phyloP scores from a whole-genome alignment of 2,329 filamentous ascomycete genomes.

The Ramularia collo-cygni region DNA sequence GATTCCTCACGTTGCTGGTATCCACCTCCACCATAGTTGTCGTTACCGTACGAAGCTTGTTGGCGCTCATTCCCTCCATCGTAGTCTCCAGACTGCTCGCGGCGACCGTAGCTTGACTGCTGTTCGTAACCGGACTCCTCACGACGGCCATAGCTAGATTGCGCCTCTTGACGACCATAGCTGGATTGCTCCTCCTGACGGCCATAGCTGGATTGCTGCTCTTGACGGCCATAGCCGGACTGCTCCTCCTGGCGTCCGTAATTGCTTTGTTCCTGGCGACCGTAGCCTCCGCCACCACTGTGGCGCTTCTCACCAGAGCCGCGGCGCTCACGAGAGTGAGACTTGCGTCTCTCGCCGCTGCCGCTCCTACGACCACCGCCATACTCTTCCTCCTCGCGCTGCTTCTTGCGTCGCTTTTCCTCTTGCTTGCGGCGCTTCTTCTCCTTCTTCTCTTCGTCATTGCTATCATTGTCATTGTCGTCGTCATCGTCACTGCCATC shows the following conservation, averaged over 20 bases:
- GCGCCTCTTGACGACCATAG: constrained; percentile 5
- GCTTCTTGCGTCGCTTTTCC: constrained; percentile 26
- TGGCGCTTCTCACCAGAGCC: constrained; percentile 10
- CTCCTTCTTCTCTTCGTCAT: constrained; percentile 37
- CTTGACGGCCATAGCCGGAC: constrained; percentile 4
- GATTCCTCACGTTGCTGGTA: constrained; percentile 9
- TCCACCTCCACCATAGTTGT: constrained; percentile 12
- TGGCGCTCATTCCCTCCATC: constrained; percentile 8
- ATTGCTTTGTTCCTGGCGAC: constrained; percentile 12
- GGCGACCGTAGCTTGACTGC: constrained; percentile 5
- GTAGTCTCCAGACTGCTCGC: constrained; percentile 12
- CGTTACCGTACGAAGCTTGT: constrained; percentile 1
- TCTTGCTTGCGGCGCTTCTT: constrained; percentile 36
- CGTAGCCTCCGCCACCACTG: constrained; percentile 7
- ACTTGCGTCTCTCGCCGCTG: constrained; percentile 3
- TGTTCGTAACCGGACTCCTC: constrained; percentile 9
- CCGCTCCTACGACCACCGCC: constrained; percentile 12
- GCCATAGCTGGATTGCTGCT: constrained; percentile 10
- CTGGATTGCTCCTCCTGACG: constrained; percentile 1
- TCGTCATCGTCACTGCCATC: constrained; percentile 28
- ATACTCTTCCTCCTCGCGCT: constrained; percentile 20
- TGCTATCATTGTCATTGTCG: constrained; percentile 26
- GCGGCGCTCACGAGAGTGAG: constrained; percentile 11
- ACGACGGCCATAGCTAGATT: constrained; percentile 16
- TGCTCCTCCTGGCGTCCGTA: constrained; percentile 21